Evolutionary conservation across 768 basidiomycete species (phyloP).

Genomic region (Lactarius sp.): DNA sequence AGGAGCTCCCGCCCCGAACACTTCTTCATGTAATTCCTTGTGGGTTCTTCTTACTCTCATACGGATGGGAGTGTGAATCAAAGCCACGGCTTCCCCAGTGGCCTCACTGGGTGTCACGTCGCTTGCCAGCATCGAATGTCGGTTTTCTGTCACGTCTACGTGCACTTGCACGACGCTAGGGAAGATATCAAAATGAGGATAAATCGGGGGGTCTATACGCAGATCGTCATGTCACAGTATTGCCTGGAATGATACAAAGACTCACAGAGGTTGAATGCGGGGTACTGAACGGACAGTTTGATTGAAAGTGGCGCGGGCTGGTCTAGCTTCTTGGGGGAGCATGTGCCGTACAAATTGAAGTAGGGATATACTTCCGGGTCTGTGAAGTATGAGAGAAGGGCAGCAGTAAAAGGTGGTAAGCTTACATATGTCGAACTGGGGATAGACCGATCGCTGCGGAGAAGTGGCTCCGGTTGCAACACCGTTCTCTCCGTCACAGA

Average conservation of each 20-base stretch:
- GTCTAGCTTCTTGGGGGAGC: background rate
- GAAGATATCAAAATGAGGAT: constrained; percentile 30
- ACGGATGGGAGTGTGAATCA: background rate
- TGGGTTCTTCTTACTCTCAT: constrained; percentile 2
- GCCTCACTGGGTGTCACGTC: background rate
- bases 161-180: constrained; percentile 12
- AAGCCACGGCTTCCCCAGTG: background rate
- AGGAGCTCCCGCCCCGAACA: background rate
- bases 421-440: constrained; percentile 16
- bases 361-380: constrained; percentile 28
- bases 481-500: constrained; percentile 2
- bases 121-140: background rate
- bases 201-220: constrained; percentile 28
- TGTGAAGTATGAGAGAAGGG: background rate
- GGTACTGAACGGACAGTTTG: constrained; percentile 24
- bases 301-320: background rate
- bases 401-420: background rate
- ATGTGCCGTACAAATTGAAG: constrained; percentile 28
- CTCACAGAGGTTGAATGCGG: constrained; percentile 29
- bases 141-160: background rate
- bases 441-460: constrained; percentile 1
- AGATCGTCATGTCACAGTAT: background rate
- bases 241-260: background rate
- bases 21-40: constrained; percentile 14
- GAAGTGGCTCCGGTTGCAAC: constrained; percentile 17